Evolutionary conservation across 768 basidiomycete genomes (phyloP), one percentile per base, ranked within the genome.

Genomic region (Boletus fagicola): DNA sequence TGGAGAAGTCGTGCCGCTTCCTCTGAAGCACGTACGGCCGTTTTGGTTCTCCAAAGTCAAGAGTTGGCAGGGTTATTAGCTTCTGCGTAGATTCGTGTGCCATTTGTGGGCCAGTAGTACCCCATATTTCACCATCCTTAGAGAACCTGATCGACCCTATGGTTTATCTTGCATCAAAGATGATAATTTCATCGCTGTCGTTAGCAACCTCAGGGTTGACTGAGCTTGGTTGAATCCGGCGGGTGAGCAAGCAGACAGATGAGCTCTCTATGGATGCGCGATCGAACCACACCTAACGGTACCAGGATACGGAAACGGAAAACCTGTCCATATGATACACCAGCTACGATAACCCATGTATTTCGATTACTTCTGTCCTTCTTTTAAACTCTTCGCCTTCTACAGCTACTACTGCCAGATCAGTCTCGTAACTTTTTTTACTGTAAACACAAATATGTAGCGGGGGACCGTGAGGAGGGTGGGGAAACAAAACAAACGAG

Each of bases 11-110:
- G 69, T 80, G 11, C 84, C 87, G 18, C 75, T 96, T 30, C 76
- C 83, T 11, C 73, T 94, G 63, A 92, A 90, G 67, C 85, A 94
- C 62, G 92, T 94, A 69, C 80, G 90, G 53, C 84, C 92, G n/a
- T 96, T 92, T 70, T 94, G 90, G 86, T 97, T 97, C 74, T 94
- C 92, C 42, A 94, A 90, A 72, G 91, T 94, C 63, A 80, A 80
- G 68, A 92, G 88, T 42, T 92, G 86, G 67, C 51, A 67, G 57
- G 67, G 64, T 22, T 69, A 58, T 54, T 68, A 64, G 46, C 20
- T 33, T 33, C 12, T 39, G 47, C 1, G 24, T 28, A 30, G 57
- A 20, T 28, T 40, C 54, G 26, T 9, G 16, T 30, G 28, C 22
- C 12, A 9, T 36, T n/a, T 11, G 4, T 26, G 31, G 31, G 7